phyloP scores from a whole-genome alignment of 176 grass and related monocot genomes.

The Rhynchospora tenuis region DNA sequence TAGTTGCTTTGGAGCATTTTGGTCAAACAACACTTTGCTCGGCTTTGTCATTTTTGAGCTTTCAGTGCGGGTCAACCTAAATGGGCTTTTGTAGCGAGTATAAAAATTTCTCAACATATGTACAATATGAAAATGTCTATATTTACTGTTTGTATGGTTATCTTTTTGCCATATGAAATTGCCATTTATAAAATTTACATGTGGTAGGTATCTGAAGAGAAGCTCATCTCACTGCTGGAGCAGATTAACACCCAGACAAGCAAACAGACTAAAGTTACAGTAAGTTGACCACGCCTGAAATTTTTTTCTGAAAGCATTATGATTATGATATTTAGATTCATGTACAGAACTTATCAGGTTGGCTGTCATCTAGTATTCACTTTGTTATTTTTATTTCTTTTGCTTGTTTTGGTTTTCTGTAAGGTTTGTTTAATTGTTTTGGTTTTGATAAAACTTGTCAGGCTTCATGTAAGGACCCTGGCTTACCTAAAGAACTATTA shows the following conservation, averaged over 20 bases:
- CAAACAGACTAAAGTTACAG: constrained; percentile 87
- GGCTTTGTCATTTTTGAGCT: not conserved
- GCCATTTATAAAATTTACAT: constrained; percentile 15
- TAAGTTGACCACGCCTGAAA: constrained; percentile 30
- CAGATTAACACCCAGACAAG: constrained; percentile 79
- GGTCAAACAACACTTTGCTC: not conserved
- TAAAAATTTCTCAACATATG: not conserved
- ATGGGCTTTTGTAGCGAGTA: not conserved
- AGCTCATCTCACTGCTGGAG: constrained; percentile 72
- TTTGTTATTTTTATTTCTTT: not conserved
- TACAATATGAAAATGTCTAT: not conserved
- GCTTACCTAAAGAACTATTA: not conserved
- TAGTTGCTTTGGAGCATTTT: not conserved
- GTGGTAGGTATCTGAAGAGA: constrained; percentile 81
- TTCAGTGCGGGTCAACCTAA: no score
- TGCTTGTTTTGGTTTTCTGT: not conserved
- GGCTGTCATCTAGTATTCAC: not conserved
- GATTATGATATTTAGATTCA: not conserved
- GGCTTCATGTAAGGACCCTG: not conserved
- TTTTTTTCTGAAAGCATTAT: not conserved
- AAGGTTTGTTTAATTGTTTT: not conserved
- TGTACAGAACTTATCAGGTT: not conserved
- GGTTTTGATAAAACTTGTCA: not conserved
- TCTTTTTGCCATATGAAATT: not conserved
- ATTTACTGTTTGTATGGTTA: not conserved